phyloP scores from a whole-genome alignment of 225 moss, liverwort and hornwort species.

The Polytrichum formosum region DNA sequence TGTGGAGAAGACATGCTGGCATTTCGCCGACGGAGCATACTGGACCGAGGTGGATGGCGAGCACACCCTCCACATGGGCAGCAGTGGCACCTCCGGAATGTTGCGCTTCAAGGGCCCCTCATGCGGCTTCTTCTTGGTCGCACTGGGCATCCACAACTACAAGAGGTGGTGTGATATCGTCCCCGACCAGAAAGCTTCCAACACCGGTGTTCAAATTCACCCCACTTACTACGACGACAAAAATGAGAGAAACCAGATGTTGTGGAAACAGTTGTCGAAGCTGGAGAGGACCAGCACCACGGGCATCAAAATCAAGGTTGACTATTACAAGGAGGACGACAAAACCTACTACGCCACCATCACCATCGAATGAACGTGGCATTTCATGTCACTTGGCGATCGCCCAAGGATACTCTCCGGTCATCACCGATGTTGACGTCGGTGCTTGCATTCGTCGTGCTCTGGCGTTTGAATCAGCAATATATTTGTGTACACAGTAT shows the following conservation, averaged over 20 bases:
- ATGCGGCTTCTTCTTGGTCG: slow-evolving; percentile 11
- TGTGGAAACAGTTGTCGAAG: slow-evolving; percentile 4
- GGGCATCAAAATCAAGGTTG: neutral
- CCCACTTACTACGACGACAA: slow-evolving; percentile 8
- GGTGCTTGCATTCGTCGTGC: no score
- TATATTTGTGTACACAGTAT: no score
- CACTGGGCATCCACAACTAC: slow-evolving; percentile 17
- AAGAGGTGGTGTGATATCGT: slow-evolving; percentile 19
- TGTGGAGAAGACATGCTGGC: slow-evolving; percentile 12
- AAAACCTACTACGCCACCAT: neutral
- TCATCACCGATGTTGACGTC: neutral
- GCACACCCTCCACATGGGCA: slow-evolving; percentile 14
- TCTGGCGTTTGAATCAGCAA: no score
- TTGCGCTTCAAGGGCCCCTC: slow-evolving; percentile 9
- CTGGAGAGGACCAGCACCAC: neutral
- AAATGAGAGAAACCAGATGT: neutral
- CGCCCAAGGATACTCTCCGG: neutral
- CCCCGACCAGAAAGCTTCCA: neutral
- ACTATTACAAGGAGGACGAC: slow-evolving; percentile 4
- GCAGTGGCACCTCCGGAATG: slow-evolving; percentile 18
- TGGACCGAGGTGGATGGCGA: slow-evolving; percentile 15
- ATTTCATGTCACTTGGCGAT: neutral
- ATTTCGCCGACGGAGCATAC: neutral
- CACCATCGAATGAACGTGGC: neutral
- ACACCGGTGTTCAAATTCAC: slow-evolving; percentile 7